Evolutionary conservation across 352 stramenopile species (phyloP).

Genomic region (Globisporangium paroecandrum): DNA sequence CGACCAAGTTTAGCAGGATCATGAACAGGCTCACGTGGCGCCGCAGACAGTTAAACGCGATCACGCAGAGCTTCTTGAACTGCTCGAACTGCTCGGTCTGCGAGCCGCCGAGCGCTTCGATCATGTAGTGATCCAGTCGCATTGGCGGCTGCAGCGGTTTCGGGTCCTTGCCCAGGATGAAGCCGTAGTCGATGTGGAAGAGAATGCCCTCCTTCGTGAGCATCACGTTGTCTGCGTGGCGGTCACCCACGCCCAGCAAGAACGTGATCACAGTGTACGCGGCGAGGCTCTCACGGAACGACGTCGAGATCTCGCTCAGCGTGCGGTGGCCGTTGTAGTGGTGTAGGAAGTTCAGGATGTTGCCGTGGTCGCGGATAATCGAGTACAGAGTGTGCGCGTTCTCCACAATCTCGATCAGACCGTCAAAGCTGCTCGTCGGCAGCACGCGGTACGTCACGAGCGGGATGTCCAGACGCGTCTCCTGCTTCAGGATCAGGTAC

Average conservation of each 20-base stretch:
- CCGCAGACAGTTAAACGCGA: slow-evolving; percentile 84
- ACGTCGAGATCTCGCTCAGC: slow-evolving; percentile 82
- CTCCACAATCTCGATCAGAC: slow-evolving; percentile 85
- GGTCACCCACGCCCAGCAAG: slow-evolving; percentile 97
- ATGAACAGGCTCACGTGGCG: slow-evolving; percentile 85
- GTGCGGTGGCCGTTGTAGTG: slow-evolving; percentile 84
- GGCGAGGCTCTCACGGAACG: slow-evolving; percentile 90
- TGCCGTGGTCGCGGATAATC: slow-evolving; percentile 81
- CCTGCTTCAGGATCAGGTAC: slow-evolving; percentile 84
- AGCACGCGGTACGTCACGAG: slow-evolving; percentile 86
- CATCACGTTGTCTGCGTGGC: slow-evolving; percentile 99
- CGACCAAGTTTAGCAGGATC: slow-evolving; percentile 82
- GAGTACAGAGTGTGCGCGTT: slow-evolving; percentile 83
- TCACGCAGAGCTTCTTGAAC: slow-evolving; percentile 85
- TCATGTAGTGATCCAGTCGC: slow-evolving; percentile 93
- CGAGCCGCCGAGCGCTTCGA: slow-evolving; percentile 76
- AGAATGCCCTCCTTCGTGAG: slow-evolving; percentile 94
- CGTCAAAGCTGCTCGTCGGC: slow-evolving; percentile 80
- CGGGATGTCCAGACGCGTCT: slow-evolving; percentile 75
- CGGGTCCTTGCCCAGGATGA: slow-evolving; percentile 97
- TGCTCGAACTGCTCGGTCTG: slow-evolving; percentile 79
- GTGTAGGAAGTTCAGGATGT: slow-evolving; percentile 82
- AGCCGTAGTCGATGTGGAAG: slow-evolving; percentile 99
- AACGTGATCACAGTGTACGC: slow-evolving; percentile 99
- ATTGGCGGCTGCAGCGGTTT: slow-evolving; percentile 98